A percentile compares a stretch with the other conserved stretches of the same genome.
Conservation (phyloP, 2,329 filamentous ascomycete species). For the Cladosporium austrohemisphaericum region DNA sequence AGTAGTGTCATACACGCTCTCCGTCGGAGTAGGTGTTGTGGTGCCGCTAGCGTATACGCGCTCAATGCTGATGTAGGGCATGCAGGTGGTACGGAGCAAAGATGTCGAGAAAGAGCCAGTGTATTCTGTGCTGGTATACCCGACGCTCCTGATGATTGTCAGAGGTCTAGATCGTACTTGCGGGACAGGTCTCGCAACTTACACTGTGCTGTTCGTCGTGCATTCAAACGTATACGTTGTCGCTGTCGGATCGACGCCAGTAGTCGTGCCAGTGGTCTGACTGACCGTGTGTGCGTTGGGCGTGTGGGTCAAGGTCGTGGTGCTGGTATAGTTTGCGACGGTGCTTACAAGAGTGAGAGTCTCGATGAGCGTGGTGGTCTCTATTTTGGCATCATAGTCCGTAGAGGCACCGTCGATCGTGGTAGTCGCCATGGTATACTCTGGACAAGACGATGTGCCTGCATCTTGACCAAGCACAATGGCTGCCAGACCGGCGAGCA, state of each 20-base stretch:
- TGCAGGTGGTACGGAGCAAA: constrained; percentile 6
- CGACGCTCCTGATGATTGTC: neutral
- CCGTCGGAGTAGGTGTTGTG: constrained; percentile 2
- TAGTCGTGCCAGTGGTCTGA: constrained; percentile 3
- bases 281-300: constrained; percentile 1
- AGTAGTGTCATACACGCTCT: neutral
- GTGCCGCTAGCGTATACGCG: neutral
- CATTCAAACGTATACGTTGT: constrained; percentile 8
- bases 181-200: neutral
- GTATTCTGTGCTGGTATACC: constrained; percentile 4
- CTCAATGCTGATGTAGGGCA: neutral
- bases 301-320: constrained; percentile 4
- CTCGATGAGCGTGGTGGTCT: neutral
- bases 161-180: neutral
- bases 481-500: neutral
- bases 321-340: constrained; percentile 1
- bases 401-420: constrained; percentile 1
- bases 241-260: neutral
- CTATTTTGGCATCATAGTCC: neutral
- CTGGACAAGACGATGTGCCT: neutral
- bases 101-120: constrained; percentile 3
- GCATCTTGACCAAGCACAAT: neutral
- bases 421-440: neutral
- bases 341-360: constrained; percentile 2
- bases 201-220: constrained; percentile 8